A percentile compares a stretch with the other conserved stretches of the same genome.
phyloP scores from a whole-genome alignment of 148 eudicot species.

The Chenopodium berlandieri region DNA sequence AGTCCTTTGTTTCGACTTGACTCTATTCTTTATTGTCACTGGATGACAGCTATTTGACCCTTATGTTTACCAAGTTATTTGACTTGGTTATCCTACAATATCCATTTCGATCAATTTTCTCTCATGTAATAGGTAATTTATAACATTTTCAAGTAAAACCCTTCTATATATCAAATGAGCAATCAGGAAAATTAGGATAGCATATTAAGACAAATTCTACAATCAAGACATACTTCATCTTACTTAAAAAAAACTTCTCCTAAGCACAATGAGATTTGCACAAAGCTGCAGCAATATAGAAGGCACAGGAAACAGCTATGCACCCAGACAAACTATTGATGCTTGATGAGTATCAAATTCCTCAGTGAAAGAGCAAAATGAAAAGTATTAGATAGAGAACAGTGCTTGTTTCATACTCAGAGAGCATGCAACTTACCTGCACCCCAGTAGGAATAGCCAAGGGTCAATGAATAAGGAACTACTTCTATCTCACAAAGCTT shows the following conservation, averaged over 20 bases:
- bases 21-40: not conserved
- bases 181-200: not conserved
- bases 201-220: not conserved
- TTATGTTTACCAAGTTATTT: not conserved
- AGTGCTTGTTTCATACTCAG: not conserved
- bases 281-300: not conserved
- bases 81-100: not conserved
- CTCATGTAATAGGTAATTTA: not conserved
- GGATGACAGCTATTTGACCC: not conserved
- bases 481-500: constrained; percentile 66
- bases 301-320: not conserved
- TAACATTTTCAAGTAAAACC: not conserved
- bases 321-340: not conserved
- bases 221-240: not conserved
- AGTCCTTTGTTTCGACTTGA: not conserved
- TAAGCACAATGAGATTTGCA: not conserved
- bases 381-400: not conserved
- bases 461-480: constrained; percentile 76
- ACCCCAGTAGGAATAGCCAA: constrained; percentile 94
- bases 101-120: not conserved
- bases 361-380: not conserved
- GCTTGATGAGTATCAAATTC: not conserved
- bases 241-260: not conserved
- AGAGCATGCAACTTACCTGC: constrained; percentile 59
- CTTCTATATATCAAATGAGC: not conserved